Evolutionary conservation across 441 rosid genomes (phyloP).

Genomic region (Macaranga tanarius): DNA sequence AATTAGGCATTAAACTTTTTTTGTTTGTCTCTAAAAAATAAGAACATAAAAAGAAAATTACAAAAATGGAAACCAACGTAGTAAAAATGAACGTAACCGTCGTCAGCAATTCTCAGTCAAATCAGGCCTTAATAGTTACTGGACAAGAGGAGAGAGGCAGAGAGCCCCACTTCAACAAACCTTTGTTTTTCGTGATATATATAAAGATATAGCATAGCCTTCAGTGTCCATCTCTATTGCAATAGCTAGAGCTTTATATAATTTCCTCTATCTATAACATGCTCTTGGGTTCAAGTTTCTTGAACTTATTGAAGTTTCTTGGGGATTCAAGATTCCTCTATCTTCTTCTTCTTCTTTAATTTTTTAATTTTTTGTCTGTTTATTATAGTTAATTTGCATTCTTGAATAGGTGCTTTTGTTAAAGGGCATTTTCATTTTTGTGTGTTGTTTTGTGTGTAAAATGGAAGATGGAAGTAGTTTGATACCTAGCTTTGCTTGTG

Average conservation of each 20-base stretch:
- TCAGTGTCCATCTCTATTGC: background rate
- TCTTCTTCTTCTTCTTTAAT: background rate
- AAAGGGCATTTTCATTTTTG: background rate
- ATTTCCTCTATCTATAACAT: no score
- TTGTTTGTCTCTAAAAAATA: no score
- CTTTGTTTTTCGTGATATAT: no score
- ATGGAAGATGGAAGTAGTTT: slow-evolving; percentile 15
- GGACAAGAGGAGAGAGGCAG: background rate
- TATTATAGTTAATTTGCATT: background rate
- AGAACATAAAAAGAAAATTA: background rate
- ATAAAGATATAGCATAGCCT: no score
- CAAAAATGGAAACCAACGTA: background rate
- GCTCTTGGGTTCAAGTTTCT: background rate
- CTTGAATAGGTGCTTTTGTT: no score
- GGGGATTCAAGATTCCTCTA: background rate
- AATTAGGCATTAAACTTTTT: no score
- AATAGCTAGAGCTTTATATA: no score
- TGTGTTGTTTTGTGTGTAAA: background rate
- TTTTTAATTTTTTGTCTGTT: background rate
- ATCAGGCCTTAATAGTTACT: background rate
- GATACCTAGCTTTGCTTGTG: slow-evolving; percentile 32
- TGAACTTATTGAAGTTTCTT: no score
- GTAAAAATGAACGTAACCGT: background rate
- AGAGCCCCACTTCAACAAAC: background rate
- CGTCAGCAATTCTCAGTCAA: slow-evolving; percentile 2